These are phyloP conservation scores for Clarireedia hainanense DNA, from an alignment of 2,329 filamentous ascomycete genomes.

Conservation along the genomic window DNA sequence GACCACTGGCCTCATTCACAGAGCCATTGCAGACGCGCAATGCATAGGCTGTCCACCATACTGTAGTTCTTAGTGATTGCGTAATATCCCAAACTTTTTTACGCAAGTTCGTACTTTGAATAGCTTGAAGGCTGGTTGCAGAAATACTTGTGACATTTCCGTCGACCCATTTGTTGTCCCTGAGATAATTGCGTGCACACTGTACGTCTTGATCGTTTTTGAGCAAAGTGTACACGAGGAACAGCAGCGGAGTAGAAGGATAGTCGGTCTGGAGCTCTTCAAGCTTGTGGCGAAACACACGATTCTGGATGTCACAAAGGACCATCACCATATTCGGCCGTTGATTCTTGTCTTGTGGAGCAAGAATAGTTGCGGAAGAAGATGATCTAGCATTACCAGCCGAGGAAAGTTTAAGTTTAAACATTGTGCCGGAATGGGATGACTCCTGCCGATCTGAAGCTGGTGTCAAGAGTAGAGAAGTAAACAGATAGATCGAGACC, in stretches of 20 bases:
- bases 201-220: not conserved
- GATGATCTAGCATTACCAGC: too few species aligned
- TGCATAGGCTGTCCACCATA: slow-evolving; percentile 2
- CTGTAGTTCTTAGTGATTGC: not conserved
- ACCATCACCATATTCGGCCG: not conserved
- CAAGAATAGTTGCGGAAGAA: too few species aligned
- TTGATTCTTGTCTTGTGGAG: not conserved
- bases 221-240: not conserved
- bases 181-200: not conserved
- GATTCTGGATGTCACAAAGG: not conserved
- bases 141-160: not conserved
- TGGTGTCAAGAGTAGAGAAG: too few species aligned
- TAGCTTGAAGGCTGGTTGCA: not conserved
- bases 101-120: not conserved
- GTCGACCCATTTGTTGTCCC: too few species aligned
- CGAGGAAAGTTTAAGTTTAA: too few species aligned
- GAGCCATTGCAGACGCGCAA: not conserved
- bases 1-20: not conserved
- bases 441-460: too few species aligned
- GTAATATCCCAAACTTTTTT: not conserved
- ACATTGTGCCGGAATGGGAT: too few species aligned
- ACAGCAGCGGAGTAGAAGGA: not conserved
- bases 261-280: not conserved
- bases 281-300: not conserved
- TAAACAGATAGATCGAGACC: too few species aligned